Conservation (phyloP, 2,329 filamentous ascomycete species). For the Claviceps humidiphila region DNA sequence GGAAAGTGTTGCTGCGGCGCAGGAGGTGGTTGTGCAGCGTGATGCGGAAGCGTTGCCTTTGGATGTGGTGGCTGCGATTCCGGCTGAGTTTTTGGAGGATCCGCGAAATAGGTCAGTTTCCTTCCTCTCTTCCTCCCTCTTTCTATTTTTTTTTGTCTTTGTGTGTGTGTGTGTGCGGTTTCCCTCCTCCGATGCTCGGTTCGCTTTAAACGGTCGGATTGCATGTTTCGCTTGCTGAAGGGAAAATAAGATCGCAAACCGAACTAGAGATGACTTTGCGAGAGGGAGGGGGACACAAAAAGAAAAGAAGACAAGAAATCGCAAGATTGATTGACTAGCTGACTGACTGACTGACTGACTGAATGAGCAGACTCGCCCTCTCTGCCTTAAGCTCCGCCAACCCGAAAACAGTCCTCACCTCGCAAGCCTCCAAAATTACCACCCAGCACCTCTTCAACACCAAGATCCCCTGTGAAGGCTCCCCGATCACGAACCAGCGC, state of each 20-base stretch:
- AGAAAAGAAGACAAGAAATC: slow-evolving; percentile 3
- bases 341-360: neutral
- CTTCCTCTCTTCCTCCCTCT: too few relatives aligned
- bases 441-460: slow-evolving; percentile 76
- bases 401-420: slow-evolving; percentile 52
- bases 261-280: too few relatives aligned
- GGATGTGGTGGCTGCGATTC: slow-evolving; percentile 41
- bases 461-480: slow-evolving; percentile 68
- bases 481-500: slow-evolving; percentile 73
- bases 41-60: slow-evolving; percentile 36
- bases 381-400: slow-evolving; percentile 57
- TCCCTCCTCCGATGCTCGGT: too few relatives aligned
- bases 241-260: too few relatives aligned
- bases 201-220: too few relatives aligned
- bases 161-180: neutral
- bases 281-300: too few relatives aligned
- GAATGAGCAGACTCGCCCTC: slow-evolving; percentile 50
- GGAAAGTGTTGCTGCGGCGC: too few relatives aligned
- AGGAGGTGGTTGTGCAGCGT: slow-evolving; percentile 1
- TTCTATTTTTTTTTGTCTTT: neutral
- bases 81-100: slow-evolving; percentile 47
- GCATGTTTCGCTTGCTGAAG: too few relatives aligned
- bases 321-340: too few relatives aligned
- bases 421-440: slow-evolving; percentile 45
- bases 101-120: slow-evolving; percentile 47